Base-by-base conservation (phyloP, 2,329 filamentous ascomycete species). In the Elsinoe perseae region DNA sequence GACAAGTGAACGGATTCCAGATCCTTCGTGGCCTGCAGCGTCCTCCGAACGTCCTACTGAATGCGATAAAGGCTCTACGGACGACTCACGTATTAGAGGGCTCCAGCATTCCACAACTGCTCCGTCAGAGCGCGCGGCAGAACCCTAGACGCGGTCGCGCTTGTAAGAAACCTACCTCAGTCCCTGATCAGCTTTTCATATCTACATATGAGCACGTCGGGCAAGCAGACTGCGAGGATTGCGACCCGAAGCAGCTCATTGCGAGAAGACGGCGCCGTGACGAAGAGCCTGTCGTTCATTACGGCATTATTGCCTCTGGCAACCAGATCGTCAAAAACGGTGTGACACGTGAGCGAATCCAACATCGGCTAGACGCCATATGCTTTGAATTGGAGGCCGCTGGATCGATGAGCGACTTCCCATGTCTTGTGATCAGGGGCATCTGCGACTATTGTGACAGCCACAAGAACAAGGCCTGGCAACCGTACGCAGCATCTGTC, bases 291-390 rank as follows among this genome's bases (percentile, higher is more conserved):
- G 21, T 12, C 1, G 23, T 67, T 0, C 62, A 65, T 40, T 62
- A 63, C 12, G 64, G 65, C 10, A 58, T 57, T 7, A 64, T 66
- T 30, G 65, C 64, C 3, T 66, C 64, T 0, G 63, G 53, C 2
- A 58, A 67, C 14, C 8, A 50, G 9, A 42, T 64, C 2, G 58
- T 67, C 44, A 63, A 62, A 46, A 57, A 64, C 18, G 60, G 56
- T n/a, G 4, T 10, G 0, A 44, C 21, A 6, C 27, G 63, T 14
- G 61, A n/a, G 54, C 53, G 6, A 52, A 30, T 20, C 48, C 58
- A 14, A 6, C 25, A 1, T 59, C 57, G 43, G 58, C 50, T 34
- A 43, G 8, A 14, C 3, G 50, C 55, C 2, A 21, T 58, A 12
- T 58, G 56, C 20, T 46, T 58, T 21, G 56, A 58, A 36, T 56